Evolutionary conservation across 2,329 filamentous ascomycete genomes (phyloP).

Genomic region (Diaporthe longicolla): DNA sequence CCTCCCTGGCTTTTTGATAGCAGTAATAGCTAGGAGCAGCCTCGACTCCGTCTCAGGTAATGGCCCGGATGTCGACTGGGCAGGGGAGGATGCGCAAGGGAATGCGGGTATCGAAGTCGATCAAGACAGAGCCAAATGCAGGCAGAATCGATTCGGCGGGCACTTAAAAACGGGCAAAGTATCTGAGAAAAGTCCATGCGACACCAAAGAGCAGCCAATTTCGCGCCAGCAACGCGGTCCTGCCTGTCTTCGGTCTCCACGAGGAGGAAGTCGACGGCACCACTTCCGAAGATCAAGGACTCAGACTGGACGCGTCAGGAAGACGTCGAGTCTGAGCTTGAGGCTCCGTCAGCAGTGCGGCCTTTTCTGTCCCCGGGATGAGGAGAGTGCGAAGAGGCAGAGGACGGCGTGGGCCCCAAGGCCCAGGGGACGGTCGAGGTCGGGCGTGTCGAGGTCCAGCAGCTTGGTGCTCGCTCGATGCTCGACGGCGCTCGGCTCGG

Average conservation of each 20-base stretch:
- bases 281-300: background rate
- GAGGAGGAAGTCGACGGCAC: background rate
- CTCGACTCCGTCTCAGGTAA: background rate
- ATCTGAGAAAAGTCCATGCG: background rate
- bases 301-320: background rate
- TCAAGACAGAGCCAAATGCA: background rate
- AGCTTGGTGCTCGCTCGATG: background rate
- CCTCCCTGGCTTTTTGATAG: background rate
- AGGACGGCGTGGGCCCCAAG: background rate
- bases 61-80: too few relatives aligned
- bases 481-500: background rate
- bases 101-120: too few relatives aligned
- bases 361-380: background rate
- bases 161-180: background rate
- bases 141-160: background rate
- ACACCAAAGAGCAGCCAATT: background rate
- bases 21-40: background rate
- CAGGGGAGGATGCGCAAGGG: background rate
- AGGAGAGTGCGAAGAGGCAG: conserved; percentile 5
- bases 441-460: background rate
- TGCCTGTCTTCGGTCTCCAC: background rate
- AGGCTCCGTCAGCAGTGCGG: background rate
- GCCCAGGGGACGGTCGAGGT: conserved; percentile 10
- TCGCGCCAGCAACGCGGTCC: background rate
- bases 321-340: background rate